phyloP scores from a whole-genome alignment of 768 basidiomycete species.

The Amanita subjunquillea region DNA sequence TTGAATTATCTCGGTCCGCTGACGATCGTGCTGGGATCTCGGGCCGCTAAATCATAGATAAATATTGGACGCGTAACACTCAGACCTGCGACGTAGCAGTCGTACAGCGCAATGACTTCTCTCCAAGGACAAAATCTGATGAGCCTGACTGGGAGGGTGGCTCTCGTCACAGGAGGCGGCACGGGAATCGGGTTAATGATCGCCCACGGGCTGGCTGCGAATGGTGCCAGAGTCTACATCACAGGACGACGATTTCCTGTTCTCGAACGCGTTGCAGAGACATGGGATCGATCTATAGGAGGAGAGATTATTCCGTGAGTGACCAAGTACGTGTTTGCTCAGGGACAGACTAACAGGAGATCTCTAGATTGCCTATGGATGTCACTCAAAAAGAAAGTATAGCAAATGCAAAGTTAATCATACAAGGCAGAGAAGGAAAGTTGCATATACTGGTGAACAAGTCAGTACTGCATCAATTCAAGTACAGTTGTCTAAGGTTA shows the following conservation, averaged over 20 bases:
- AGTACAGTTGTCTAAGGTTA: neutral
- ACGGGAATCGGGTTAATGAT: conserved; percentile 56
- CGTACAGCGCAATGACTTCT: neutral
- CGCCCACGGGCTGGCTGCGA: conserved; percentile 60
- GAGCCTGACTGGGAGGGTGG: conserved; percentile 48
- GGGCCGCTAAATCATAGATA: neutral
- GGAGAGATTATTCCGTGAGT: conserved; percentile 48
- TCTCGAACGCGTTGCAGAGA: conserved; percentile 43
- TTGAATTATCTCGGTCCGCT: neutral
- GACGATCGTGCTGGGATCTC: neutral
- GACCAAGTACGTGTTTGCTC: conserved; percentile 6
- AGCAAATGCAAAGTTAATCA: conserved; percentile 34
- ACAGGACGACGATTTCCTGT: conserved; percentile 60
- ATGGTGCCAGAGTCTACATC: conserved; percentile 77
- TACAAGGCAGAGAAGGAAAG: conserved; percentile 54
- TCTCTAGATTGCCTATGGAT: conserved; percentile 46
- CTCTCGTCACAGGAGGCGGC: conserved; percentile 43
- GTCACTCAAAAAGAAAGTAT: conserved; percentile 65
- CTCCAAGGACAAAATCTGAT: conserved; percentile 25
- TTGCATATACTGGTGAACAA: conserved; percentile 79
- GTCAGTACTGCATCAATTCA: conserved; percentile 25
- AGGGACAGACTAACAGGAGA: conserved; percentile 1
- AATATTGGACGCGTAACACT: neutral
- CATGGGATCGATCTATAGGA: conserved; percentile 37
- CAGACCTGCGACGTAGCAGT: neutral